Base-by-base conservation (phyloP, 352 stramenopile genomes). In the Pythium utonaiense region DNA sequence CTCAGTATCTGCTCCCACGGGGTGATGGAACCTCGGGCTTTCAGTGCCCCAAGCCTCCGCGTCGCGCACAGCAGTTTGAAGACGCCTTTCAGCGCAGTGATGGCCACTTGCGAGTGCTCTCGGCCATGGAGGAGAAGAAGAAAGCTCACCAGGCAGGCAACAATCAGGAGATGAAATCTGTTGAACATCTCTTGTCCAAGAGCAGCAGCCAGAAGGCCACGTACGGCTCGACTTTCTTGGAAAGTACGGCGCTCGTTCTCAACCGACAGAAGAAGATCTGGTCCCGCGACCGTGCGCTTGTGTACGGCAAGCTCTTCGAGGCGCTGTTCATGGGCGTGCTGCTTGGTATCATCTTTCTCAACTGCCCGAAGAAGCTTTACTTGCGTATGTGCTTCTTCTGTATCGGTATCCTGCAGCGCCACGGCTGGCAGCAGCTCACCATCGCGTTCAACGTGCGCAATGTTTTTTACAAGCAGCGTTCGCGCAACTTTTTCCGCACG, bases 391-490 rank as follows among this genome's bases (percentile, higher is more conserved):
- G 88, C n/a, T 86, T 87, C 57, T 87, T 88, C 70, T 68, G 68
- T 54, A 77, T 77, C 48, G 74, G 59, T 17, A 59, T 89, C 16
- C 83, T 89, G 65, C 81, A 88, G 53, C 77, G 81, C 57, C 78
- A 87, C 33, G 75, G 66, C 8, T 85, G 76, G 75, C 77, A 86
- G 65, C 77, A 83, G 52, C 80, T 86, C 27, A 74, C 78, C 7
- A 85, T 89, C 24, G 73, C 72, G 34, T 85, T 85, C 65, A 56
- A 77, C 70, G 38, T 94, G 36, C 82, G 89, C 14, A 66, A 77
- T 3, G 89, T 96, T 3, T 96, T 92, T 67, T 96, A 96, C 78
- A 96, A 95, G 62, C 89, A 97, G 31, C 73, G 77, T 0, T 73
- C 88, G 30, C 74, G 77, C 30, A 96, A 96, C 73, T 97, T 96